Conservation (phyloP, 2,329 filamentous ascomycete genomes). For the Neonectria ditissima region DNA sequence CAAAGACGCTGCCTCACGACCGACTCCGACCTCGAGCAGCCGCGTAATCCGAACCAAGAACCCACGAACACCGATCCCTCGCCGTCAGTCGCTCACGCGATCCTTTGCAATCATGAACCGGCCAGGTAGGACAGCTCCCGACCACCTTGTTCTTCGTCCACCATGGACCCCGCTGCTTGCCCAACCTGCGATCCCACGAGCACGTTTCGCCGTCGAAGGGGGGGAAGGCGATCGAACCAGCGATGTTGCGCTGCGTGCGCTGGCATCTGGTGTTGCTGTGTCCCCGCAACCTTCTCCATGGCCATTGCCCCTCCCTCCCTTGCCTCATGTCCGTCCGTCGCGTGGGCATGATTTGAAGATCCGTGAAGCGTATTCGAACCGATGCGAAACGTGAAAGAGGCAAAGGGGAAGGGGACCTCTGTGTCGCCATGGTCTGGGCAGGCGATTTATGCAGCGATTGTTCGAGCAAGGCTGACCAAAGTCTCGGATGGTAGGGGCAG, state of each 20-base stretch:
- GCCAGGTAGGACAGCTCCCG: conserved; percentile 64
- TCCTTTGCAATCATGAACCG: conserved; percentile 64
- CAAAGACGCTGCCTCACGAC: conserved; percentile 42
- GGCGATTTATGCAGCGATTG: conserved; percentile 31
- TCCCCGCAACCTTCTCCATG: conserved; percentile 26
- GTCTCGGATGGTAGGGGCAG: conserved; percentile 59
- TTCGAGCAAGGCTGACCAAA: conserved; percentile 45
- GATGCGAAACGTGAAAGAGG: conserved; percentile 32
- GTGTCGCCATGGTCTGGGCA: conserved; percentile 19
- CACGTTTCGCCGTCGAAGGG: conserved; percentile 32
- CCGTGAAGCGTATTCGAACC: conserved; percentile 27
- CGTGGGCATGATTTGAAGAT: conserved; percentile 24
- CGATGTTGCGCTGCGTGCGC: conserved; percentile 30
- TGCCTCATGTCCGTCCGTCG: conserved; percentile 29
- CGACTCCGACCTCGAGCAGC: conserved; percentile 29
- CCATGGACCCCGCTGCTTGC: conserved; percentile 43
- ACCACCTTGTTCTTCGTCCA: conserved; percentile 42
- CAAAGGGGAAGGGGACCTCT: conserved; percentile 12
- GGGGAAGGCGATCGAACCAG: conserved; percentile 10
- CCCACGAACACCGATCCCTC: conserved; percentile 22
- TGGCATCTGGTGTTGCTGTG: conserved; percentile 28
- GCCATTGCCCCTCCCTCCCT: conserved; percentile 33
- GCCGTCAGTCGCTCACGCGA: conserved; percentile 40
- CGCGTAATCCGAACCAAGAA: conserved; percentile 32
- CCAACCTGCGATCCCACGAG: conserved; percentile 36